Percentiles rank a stretch among this genome's conserved stretches.
These are phyloP conservation scores for Quaeritorhiza haematococci DNA, from an alignment of 371 early-diverging fungal genomes.

Conservation along the genomic window DNA sequence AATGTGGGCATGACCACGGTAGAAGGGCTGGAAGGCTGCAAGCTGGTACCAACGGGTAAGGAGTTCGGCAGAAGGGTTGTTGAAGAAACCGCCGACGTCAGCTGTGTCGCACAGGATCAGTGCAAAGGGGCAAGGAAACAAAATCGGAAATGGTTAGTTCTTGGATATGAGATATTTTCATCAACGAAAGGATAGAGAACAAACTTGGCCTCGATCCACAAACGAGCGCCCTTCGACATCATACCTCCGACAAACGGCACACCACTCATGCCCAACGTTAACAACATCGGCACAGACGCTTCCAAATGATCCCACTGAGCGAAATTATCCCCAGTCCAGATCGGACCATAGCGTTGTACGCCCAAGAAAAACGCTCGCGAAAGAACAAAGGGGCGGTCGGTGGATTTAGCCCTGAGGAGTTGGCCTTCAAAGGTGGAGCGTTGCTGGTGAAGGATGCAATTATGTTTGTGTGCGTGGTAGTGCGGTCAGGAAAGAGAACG, in stretches of 20 bases:
- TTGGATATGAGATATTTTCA: too few species aligned
- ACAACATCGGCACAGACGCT: slow-evolving; percentile 73
- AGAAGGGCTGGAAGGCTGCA: slow-evolving; percentile 87
- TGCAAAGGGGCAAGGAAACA: not conserved
- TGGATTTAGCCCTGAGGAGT: slow-evolving; percentile 33
- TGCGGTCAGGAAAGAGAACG: too few species aligned
- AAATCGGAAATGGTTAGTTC: not conserved
- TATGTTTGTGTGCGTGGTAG: too few species aligned
- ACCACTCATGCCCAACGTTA: slow-evolving; percentile 70
- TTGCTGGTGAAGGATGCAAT: slow-evolving; percentile 26
- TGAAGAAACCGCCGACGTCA: slow-evolving; percentile 91
- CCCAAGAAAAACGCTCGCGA: slow-evolving; percentile 88
- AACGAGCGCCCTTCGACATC: not conserved
- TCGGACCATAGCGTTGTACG: slow-evolving; percentile 77
- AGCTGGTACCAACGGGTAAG: slow-evolving; percentile 86
- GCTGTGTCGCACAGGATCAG: slow-evolving; percentile 38
- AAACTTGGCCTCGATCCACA: not conserved
- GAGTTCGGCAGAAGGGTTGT: slow-evolving; percentile 74
- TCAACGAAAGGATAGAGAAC: too few species aligned
- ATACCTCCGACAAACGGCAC: slow-evolving; percentile 69
- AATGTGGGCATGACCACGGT: slow-evolving; percentile 89
- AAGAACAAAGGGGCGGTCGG: slow-evolving; percentile 77
- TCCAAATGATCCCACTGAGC: slow-evolving; percentile 79
- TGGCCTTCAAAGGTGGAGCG: slow-evolving; percentile 49
- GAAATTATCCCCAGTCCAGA: slow-evolving; percentile 91